Conservation (phyloP, 2,329 filamentous ascomycete genomes). For the Apiospora arundinis region DNA sequence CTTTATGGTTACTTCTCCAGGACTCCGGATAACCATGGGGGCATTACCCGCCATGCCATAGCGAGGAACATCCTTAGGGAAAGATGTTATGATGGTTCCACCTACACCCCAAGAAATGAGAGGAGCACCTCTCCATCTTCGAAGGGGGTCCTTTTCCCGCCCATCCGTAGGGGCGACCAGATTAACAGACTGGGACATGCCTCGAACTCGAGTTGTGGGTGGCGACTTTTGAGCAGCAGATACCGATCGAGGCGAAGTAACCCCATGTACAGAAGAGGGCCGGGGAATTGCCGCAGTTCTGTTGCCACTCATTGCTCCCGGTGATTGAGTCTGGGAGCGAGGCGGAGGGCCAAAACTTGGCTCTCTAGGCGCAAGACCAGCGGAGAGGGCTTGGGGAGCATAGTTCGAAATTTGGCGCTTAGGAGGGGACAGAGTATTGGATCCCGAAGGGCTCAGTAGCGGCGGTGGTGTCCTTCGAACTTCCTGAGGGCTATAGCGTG, state of each 20-base stretch:
- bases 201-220: conserved; percentile 51
- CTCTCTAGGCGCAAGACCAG: conserved; percentile 37
- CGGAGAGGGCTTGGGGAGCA: conserved; percentile 47
- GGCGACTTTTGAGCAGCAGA: conserved; percentile 29
- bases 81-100: conserved; percentile 80
- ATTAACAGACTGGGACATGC: conserved; percentile 61
- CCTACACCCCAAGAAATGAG: conserved; percentile 89
- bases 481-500: conserved; percentile 47
- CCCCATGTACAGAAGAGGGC: conserved; percentile 59
- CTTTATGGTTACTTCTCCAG: conserved; percentile 82
- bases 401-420: conserved; percentile 62
- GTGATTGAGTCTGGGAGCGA: conserved; percentile 68
- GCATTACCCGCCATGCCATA: conserved; percentile 76
- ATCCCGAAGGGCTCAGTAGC: conserved; percentile 44
- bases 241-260: conserved; percentile 45
- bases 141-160: conserved; percentile 75
- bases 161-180: conserved; percentile 69
- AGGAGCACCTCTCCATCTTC: conserved; percentile 90
- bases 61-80: conserved; percentile 86
- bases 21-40: conserved; percentile 81
- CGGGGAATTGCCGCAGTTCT: conserved; percentile 55
- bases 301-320: conserved; percentile 53
- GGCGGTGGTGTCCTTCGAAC: conserved; percentile 58
- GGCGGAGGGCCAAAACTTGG: conserved; percentile 60
- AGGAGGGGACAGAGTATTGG: conserved; percentile 58